Percentiles rank a stretch among this genome's conserved stretches.
These are phyloP conservation scores for Lactuca sativa DNA, from an alignment of 129 eudicot species.

Conservation along the genomic window DNA sequence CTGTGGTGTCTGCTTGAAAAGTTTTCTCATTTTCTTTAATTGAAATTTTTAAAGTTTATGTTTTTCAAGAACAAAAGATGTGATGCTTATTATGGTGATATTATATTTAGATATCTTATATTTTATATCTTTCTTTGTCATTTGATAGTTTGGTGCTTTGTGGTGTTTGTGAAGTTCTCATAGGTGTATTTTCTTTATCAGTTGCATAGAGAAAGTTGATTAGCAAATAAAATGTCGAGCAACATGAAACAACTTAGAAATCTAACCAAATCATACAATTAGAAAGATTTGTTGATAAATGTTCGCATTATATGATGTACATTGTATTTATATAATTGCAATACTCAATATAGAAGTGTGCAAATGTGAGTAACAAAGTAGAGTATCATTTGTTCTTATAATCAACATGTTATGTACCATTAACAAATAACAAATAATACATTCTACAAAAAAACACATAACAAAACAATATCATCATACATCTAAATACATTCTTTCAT, in stretches of 20 bases:
- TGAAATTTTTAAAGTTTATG: neutral
- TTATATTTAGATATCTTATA: neutral
- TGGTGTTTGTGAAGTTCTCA: neutral
- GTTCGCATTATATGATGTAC: no score
- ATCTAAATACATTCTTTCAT: constrained; percentile 22
- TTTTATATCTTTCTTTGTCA: neutral
- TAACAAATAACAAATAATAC: constrained; percentile 27
- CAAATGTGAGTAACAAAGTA: neutral
- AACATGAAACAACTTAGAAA: no score
- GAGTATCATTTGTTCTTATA: constrained; percentile 1
- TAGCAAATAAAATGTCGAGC: no score
- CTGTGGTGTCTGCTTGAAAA: constrained; percentile 33
- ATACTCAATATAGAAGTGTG: no score
- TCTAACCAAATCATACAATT: no score
- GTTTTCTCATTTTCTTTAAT: neutral
- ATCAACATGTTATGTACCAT: constrained; percentile 26
- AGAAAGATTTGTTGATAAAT: no score
- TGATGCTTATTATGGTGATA: constrained; percentile 11
- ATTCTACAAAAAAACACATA: constrained; percentile 24
- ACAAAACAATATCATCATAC: constrained; percentile 13
- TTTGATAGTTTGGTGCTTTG: neutral
- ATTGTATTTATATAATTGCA: no score
- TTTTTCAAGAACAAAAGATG: constrained; percentile 13
- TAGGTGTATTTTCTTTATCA: neutral
- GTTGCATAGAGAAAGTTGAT: neutral